Conservation (phyloP, 1,139 yeast genomes). For the Entelexis sorbosivorans region DNA sequence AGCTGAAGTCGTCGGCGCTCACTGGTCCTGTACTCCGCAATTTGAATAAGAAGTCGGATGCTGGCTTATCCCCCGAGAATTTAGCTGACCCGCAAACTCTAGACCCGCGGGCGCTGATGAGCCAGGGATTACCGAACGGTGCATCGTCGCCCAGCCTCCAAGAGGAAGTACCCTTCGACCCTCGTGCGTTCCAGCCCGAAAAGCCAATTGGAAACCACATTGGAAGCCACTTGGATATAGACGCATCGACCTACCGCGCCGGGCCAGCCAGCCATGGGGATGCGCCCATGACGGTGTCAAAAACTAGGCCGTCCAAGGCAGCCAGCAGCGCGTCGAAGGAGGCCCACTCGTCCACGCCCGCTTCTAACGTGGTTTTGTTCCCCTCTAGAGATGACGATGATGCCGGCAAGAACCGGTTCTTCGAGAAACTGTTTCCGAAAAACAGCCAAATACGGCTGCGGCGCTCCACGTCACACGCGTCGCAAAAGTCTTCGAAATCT, state of each 20-base stretch:
- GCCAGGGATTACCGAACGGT: neutral
- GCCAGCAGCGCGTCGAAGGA: neutral
- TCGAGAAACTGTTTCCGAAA: slow-evolving; percentile 19
- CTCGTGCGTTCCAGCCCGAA: slow-evolving; percentile 17
- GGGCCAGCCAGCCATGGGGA: neutral
- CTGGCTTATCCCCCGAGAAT: neutral
- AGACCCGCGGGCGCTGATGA: neutral
- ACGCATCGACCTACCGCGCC: slow-evolving; percentile 8
- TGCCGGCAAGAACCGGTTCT: slow-evolving; percentile 11
- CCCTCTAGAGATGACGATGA: slow-evolving; percentile 1
- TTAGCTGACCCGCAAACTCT: neutral
- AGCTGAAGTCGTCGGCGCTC: slow-evolving; percentile 9
- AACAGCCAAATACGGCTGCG: slow-evolving; percentile 13
- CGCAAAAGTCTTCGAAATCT: slow-evolving; percentile 10
- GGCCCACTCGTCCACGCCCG: neutral
- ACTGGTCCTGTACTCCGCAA: slow-evolving; percentile 12
- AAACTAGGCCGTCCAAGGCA: neutral
- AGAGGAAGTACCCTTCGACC: slow-evolving; percentile 24
- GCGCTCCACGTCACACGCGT: slow-evolving; percentile 13
- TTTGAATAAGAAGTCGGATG: neutral
- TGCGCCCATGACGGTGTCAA: neutral
- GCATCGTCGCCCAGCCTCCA: slow-evolving; percentile 21
- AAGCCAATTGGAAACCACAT: slow-evolving; percentile 15
- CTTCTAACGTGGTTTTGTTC: slow-evolving; percentile 1
- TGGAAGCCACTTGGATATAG: slow-evolving; percentile 19